Conservation (phyloP, 2,329 filamentous ascomycete species). For the Dactylellina cionopaga region DNA sequence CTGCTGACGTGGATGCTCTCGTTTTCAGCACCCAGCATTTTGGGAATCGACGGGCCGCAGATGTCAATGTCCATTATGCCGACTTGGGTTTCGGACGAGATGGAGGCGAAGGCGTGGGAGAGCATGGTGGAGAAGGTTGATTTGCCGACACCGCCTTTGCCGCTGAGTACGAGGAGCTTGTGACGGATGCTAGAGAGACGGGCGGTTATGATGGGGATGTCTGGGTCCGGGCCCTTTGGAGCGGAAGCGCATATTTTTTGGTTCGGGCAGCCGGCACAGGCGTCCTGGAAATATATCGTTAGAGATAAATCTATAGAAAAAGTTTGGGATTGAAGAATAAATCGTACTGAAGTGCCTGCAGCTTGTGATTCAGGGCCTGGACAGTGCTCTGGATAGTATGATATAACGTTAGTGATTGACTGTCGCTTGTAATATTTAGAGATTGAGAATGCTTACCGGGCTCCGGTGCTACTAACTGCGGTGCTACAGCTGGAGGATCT, state of each 20-base stretch:
- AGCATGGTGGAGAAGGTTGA: constrained; percentile 91
- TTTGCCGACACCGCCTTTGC: constrained; percentile 97
- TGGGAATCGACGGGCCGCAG: constrained; percentile 93
- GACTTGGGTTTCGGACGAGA: constrained; percentile 79
- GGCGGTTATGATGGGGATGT: constrained; percentile 86
- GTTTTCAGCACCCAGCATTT: constrained; percentile 97
- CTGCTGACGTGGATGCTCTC: constrained; percentile 93
- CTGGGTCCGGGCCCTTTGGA: constrained; percentile 93
- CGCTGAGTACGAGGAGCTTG: constrained; percentile 90
- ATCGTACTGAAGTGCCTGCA: constrained; percentile 67
- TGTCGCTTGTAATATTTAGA: constrained; percentile 1
- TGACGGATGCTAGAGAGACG: constrained; percentile 84
- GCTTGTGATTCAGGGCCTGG: constrained; percentile 84
- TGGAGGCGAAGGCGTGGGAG: constrained; percentile 81
- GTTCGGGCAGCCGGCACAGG: constrained; percentile 94
- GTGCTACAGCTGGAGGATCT: constrained; percentile 79
- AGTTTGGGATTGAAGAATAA: constrained; percentile 58
- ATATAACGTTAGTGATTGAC: constrained; percentile 32
- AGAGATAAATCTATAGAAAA: constrained; percentile 58
- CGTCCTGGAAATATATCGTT: constrained; percentile 74
- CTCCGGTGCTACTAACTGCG: constrained; percentile 89
- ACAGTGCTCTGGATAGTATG: constrained; percentile 86
- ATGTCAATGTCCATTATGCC: constrained; percentile 99
- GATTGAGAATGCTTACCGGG: constrained; percentile 66
- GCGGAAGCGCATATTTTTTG: constrained; percentile 93